phyloP scores from a whole-genome alignment of 805 yeast genomes.

The Candida sonorensis region DNA sequence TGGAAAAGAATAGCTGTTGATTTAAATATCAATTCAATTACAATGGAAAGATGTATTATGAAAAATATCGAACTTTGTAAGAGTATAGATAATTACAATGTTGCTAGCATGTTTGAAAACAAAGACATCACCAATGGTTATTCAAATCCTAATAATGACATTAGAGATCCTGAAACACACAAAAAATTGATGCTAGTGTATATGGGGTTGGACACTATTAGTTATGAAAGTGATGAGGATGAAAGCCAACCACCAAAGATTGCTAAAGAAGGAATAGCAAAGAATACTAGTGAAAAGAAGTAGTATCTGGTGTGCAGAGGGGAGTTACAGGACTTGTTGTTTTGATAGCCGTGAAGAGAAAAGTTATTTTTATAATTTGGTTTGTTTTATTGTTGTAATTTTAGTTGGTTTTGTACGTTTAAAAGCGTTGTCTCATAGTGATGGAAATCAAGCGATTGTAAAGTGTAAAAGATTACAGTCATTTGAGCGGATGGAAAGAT shows the following conservation, averaged over 20 bases:
- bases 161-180: constrained; percentile 26
- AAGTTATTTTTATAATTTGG: too few relatives aligned
- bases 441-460: too few relatives aligned
- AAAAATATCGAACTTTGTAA: constrained; percentile 28
- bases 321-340: too few relatives aligned
- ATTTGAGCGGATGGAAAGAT: too few relatives aligned
- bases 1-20: constrained; percentile 32
- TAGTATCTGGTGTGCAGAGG: too few relatives aligned
- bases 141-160: constrained; percentile 20
- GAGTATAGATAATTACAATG: constrained; percentile 22
- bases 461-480: too few relatives aligned
- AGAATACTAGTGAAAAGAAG: too few relatives aligned
- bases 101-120: constrained; percentile 19
- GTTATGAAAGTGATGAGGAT: constrained; percentile 26
- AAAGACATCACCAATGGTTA: constrained; percentile 24
- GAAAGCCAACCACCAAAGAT: constrained; percentile 1
- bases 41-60: constrained; percentile 23
- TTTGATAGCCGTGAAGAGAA: too few relatives aligned
- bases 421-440: too few relatives aligned
- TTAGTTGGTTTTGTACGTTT: too few relatives aligned
- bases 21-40: constrained; percentile 21
- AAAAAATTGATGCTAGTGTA: constrained; percentile 29
- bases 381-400: too few relatives aligned
- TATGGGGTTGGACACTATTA: constrained; percentile 30
- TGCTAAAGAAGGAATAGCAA: too few relatives aligned